A percentile compares a stretch with the other conserved stretches of the same genome.
Conservation (phyloP, 2,329 filamentous ascomycete species). For the Trichoderma hamatum region DNA sequence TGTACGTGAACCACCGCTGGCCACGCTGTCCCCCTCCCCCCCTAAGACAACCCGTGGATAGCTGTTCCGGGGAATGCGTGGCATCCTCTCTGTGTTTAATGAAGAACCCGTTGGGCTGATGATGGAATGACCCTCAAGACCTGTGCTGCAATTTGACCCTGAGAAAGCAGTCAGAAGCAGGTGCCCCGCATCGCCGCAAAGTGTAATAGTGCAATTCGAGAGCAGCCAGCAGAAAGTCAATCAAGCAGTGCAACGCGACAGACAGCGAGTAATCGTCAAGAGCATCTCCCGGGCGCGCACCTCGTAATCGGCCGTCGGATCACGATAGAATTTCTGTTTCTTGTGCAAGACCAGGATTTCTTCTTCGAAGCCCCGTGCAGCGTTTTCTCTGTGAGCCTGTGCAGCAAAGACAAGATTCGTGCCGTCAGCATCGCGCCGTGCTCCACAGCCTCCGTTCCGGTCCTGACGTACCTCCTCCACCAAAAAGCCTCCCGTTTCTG, state of each 20-base stretch:
- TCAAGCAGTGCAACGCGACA: slow-evolving; percentile 13
- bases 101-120: slow-evolving; percentile 22
- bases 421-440: slow-evolving; percentile 27
- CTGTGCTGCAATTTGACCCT: slow-evolving; percentile 23
- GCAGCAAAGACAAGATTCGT: slow-evolving; percentile 20
- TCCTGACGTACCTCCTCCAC: slow-evolving; percentile 29
- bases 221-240: background rate
- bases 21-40: background rate
- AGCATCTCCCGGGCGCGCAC: slow-evolving; percentile 5
- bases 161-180: slow-evolving; percentile 20
- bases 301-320: slow-evolving; percentile 10
- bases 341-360: background rate
- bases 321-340: background rate
- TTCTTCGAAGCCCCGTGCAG: slow-evolving; percentile 14
- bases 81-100: slow-evolving; percentile 2
- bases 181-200: slow-evolving; percentile 28
- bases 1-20: slow-evolving; percentile 23
- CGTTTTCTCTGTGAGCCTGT: slow-evolving; percentile 20
- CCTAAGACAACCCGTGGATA: background rate
- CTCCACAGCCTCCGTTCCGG: slow-evolving; percentile 28
- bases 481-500: slow-evolving; percentile 27
- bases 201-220: slow-evolving; percentile 16
- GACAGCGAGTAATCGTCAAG: slow-evolving; percentile 11
- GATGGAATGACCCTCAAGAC: slow-evolving; percentile 12
- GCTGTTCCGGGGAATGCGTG: background rate